Evolutionary conservation across 1,284 basidiomycete species (phyloP), one percentile per base, ranked within the genome.

Genomic region (Malassezia furfur): DNA sequence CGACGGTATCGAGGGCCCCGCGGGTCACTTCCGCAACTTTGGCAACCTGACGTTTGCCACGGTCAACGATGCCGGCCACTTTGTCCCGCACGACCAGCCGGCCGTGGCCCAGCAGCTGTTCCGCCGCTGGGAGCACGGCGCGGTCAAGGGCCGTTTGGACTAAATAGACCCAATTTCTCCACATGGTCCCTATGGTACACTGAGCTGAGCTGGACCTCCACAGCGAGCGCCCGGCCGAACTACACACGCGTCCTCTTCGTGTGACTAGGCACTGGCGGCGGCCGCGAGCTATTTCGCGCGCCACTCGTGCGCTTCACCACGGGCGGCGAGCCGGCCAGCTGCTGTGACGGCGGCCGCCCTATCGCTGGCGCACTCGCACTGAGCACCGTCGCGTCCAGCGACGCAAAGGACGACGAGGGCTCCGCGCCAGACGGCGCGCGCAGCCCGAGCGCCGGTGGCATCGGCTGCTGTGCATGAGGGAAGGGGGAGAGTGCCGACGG

Each of bases 51-150:
- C 70, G 4, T 72, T 65, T 31, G 62, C 58, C 7, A 67, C 62
- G 34, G 64, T 71, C 1, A 64, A 68, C 17, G 53, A 61, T 4
- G 63, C 65, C 2, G 68, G 72, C 25, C 72, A 74, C 56, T 73
- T 74, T 66, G 68, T 72, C 3, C 72, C 72, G 11, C 62, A 66
- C 35, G 67, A 70, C 47, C 65, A 72, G 50, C 70, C 68, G 0
- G 37, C 48, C 25, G 56, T 60, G 12, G 67, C 68, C 0, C 54
- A 67, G 11, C 43, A 50, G 25, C 68, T 74, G 66, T 60, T 73
- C 56, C 65, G 64, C 37, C 40, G 54, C 17, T 74, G 72, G 72
- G 28, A 71, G 21, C 67, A 72, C 48, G 46, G 22, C 5, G n/a
- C 25, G 6, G 34, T 14, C 12, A 25, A 22, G 5, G 54, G 54